Evolutionary conservation across 1,284 basidiomycete genomes (phyloP), one percentile per base, ranked within the genome.

Genomic region (Ganoderma leucocontextum): DNA sequence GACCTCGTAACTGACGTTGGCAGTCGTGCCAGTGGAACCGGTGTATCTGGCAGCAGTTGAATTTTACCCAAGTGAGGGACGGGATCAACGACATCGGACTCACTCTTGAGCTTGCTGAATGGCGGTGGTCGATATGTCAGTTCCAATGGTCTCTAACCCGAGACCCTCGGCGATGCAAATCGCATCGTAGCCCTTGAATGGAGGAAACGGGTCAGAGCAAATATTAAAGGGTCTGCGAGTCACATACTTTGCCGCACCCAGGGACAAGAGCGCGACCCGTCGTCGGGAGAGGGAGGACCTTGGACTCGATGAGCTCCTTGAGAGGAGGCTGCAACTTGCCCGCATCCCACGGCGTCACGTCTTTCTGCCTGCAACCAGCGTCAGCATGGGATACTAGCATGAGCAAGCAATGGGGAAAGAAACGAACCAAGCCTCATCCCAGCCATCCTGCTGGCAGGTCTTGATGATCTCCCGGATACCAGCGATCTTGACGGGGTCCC

Each of bases 341-440:
- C 13, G 77, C 75, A 74, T 93, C 91, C 91, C 91, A 94, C 13
- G 91, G 91, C 0, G 88, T 91, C 10, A 87, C 71, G 0, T 84
- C 83, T 44, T 82, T 76, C 74, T 86, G 81, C 90, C 91, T 92
- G 41, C 25, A 59, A 29, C 22, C 13, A 17, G 39, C 22, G 4
- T 65, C 49, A 38, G 35, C 39, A 33, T 29, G 10, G n/a, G 41
- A 41, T 9, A 12, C 6, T 25, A 25, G 36, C 2, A 25, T 4
- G 22, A 35, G 42, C 12, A 15, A 15, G 8, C 44, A 19, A 33
- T 7, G 8, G 15, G n/a, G n/a, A 25, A 9, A 9, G 15, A n/a
- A 36, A 60, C 68, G 12, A 36, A 75, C 75, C 75, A 76, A 29
- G 75, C 74, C 39, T 71, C 68, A 22, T 75, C 74, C 74, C 74